These are phyloP conservation scores for Coprinopsis marcescibilis DNA, from an alignment of 768 basidiomycete species.

Conservation along the genomic window DNA sequence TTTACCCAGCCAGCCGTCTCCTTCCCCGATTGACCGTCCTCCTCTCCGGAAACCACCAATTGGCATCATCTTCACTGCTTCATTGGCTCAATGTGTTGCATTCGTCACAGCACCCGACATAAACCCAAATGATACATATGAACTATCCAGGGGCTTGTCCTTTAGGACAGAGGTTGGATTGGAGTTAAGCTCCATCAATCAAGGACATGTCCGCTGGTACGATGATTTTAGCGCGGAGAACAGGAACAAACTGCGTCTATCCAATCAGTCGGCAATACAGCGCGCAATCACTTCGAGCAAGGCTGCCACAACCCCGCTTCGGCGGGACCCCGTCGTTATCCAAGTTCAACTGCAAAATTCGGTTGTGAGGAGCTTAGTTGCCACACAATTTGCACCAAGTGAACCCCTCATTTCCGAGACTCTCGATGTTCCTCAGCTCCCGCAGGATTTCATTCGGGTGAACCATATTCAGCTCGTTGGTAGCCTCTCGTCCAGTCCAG, in stretches of 20 bases:
- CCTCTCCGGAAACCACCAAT: constrained; percentile 38
- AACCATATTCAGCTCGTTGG: constrained; percentile 23
- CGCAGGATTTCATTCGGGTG: constrained; percentile 42
- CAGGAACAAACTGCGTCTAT: constrained; percentile 49
- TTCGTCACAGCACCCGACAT: constrained; percentile 78
- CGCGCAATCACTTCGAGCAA: constrained; percentile 42
- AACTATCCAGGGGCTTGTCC: constrained; percentile 65
- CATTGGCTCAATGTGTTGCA: constrained; percentile 56
- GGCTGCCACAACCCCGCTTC: constrained; percentile 22
- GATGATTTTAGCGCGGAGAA: constrained; percentile 33
- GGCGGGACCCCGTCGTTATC: constrained; percentile 35
- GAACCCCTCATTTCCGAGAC: constrained; percentile 54
- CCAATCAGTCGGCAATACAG: constrained; percentile 24
- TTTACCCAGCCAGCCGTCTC: constrained; percentile 12
- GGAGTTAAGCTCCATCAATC: constrained; percentile 49
- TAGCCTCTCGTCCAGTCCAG: constrained; percentile 21
- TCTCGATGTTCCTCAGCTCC: constrained; percentile 38
- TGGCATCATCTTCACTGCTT: constrained; percentile 51
- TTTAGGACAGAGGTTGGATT: constrained; percentile 47
- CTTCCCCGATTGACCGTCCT: constrained; percentile 8
- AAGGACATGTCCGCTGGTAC: constrained; percentile 32
- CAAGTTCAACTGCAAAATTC: constrained; percentile 42
- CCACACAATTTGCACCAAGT: constrained; percentile 63
- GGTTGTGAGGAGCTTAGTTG: constrained; percentile 53
- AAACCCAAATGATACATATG: constrained; percentile 61